phyloP scores from a whole-genome alignment of 208 protist genomes.

The Strigomonas culicis region DNA sequence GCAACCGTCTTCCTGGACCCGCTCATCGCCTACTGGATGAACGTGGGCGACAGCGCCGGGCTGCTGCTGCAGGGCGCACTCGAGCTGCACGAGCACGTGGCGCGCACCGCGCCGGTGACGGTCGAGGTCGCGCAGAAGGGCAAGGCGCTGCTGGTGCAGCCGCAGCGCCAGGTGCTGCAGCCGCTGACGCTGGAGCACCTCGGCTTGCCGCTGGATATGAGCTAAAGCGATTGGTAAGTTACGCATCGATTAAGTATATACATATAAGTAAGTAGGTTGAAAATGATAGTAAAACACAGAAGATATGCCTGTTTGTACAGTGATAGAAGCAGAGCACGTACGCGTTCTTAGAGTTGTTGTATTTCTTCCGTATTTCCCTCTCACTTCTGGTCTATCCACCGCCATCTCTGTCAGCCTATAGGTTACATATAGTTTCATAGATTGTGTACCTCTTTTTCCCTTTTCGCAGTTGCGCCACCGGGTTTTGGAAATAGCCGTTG shows the following conservation, averaged over 20 bases:
- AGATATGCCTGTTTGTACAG: neutral
- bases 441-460: too few relatives aligned
- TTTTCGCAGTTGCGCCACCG: too few relatives aligned
- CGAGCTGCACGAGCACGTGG: conserved; percentile 65
- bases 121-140: conserved; percentile 1
- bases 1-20: conserved; percentile 74
- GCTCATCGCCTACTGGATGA: conserved; percentile 75
- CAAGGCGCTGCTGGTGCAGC: conserved; percentile 16
- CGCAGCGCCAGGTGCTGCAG: conserved; percentile 26
- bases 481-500: too few relatives aligned
- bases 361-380: neutral
- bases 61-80: conserved; percentile 44
- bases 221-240: too few relatives aligned
- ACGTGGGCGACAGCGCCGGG: conserved; percentile 36
- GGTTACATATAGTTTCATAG: too few relatives aligned
- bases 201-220: conserved; percentile 33
- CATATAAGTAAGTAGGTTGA: neutral
- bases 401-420: neutral
- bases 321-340: neutral
- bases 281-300: neutral
- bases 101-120: conserved; percentile 38
- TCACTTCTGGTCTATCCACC: too few relatives aligned
- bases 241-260: neutral
- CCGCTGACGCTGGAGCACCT: conserved; percentile 55
- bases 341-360: neutral